Percentiles rank a stretch among this genome's conserved stretches.
Evolutionary conservation across 2,329 filamentous ascomycete genomes (phyloP).

Genomic region (Colletotrichum sp.): DNA sequence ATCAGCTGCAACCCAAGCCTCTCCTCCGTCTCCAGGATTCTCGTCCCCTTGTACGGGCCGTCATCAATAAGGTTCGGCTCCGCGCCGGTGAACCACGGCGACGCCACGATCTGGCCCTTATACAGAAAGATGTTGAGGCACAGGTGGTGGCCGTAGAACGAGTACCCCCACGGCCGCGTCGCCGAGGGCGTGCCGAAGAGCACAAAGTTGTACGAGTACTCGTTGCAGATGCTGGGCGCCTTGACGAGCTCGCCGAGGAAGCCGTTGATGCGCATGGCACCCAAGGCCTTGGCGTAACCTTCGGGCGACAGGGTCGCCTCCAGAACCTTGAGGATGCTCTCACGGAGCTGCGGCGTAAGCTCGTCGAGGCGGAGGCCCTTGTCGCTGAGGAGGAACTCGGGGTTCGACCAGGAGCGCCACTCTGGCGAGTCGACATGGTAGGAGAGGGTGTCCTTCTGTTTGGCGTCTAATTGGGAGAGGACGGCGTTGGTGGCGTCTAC

Average conservation of each 20-base stretch:
- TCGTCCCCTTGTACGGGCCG: conserved; percentile 66
- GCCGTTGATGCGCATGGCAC: conserved; percentile 76
- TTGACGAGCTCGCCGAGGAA: conserved; percentile 74
- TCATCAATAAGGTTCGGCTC: conserved; percentile 78
- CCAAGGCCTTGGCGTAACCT: conserved; percentile 73
- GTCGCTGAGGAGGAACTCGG: conserved; percentile 72
- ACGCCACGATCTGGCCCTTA: conserved; percentile 68
- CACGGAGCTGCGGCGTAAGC: conserved; percentile 41
- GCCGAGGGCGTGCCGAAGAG: conserved; percentile 69
- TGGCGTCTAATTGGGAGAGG: conserved; percentile 48
- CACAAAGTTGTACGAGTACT: conserved; percentile 78
- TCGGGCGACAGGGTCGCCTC: conserved; percentile 66
- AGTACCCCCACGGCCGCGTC: conserved; percentile 70
- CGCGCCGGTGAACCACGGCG: conserved; percentile 80
- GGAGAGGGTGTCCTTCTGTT: conserved; percentile 51
- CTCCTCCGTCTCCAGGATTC: conserved; percentile 71
- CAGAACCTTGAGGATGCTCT: conserved; percentile 61
- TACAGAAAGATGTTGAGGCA: conserved; percentile 75
- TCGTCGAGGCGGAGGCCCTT: conserved; percentile 77
- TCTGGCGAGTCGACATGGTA: conserved; percentile 73
- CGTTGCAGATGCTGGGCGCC: conserved; percentile 69
- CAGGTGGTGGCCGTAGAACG: conserved; percentile 80
- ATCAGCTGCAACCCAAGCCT: conserved; percentile 70
- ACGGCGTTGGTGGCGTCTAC: conserved; percentile 53
- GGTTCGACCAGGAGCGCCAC: conserved; percentile 75